Base-by-base conservation (phyloP, 2,329 filamentous ascomycete species). In the Xylariaceae sp. region DNA sequence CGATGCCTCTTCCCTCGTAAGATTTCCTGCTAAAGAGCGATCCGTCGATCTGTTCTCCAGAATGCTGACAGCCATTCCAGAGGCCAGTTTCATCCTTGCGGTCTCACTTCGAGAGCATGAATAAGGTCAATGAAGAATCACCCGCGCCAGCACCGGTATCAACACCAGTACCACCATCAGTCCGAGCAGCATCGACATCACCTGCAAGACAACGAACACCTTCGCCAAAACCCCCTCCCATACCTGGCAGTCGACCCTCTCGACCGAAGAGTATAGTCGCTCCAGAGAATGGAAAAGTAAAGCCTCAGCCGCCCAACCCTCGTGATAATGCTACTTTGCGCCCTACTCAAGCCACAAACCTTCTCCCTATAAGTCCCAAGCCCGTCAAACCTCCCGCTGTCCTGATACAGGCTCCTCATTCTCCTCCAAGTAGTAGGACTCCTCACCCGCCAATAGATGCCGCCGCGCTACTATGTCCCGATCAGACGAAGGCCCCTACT, bases 1-100 rank as follows among this genome's bases (percentile, higher is more conserved):
- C 54, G 88, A 92, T 77, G 86, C 80, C 74, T 86, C 87, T 55
- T 91, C 88, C 59, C 84, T 92, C 64, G 86, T 88, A 71, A 71
- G 84, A 70, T 49, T 34, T 36, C n/a, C 13, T 1, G 16, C 26
- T 32, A 8, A 19, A 42, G 19, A 8, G 26, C 37, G 34, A 29
- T 40, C 8, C 41, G n/a, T 7, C 15, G 13, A 15, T 37, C 60
- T 67, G 18, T 49, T 19, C 16, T 21, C 46, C 40, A 16, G 19
- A 54, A 51, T 60, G 55, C 69, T 72, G 57, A 70, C 58, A 16
- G 44, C 18, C 29, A 18, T 47, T 30, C 5, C 59, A 90, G 87
- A 89, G 85, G 74, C 88, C 89, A 22, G 88, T 94, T 47, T 94
- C 89, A 48, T 92, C 88, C 48, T 76, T 94, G 56, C 81, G 86